A percentile compares a stretch with the other conserved stretches of the same genome.
phyloP scores from a whole-genome alignment of 495 filamentous ascomycete species.

The Talaromyces proteolyticus region DNA sequence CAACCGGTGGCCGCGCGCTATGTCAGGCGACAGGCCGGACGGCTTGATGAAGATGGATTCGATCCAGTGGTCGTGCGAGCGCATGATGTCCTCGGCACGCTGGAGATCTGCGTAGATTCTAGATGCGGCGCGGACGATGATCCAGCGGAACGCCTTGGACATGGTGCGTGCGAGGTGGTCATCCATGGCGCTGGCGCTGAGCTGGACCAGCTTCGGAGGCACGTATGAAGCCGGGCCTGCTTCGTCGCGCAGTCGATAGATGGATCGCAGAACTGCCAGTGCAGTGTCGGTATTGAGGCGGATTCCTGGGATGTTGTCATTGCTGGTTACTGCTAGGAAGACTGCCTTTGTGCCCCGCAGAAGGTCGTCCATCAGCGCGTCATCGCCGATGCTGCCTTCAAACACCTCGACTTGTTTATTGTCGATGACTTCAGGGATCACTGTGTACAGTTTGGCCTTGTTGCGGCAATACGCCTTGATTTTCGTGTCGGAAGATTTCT shows the following conservation, averaged over 20 bases:
- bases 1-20: conserved; percentile 28
- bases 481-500: conserved; percentile 9
- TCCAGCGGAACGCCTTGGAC: conserved; percentile 14
- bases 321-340: conserved; percentile 25
- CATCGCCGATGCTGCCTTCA: conserved; percentile 30
- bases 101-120: conserved; percentile 32
- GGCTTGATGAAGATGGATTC: conserved; percentile 38
- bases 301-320: conserved; percentile 32
- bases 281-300: conserved; percentile 25
- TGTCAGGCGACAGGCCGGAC: conserved; percentile 28
- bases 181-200: conserved; percentile 32
- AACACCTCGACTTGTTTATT: conserved; percentile 22
- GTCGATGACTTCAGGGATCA: conserved; percentile 17
- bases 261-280: conserved; percentile 20
- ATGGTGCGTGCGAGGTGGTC: conserved; percentile 17
- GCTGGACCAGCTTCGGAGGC: conserved; percentile 31
- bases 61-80: conserved; percentile 27
- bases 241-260: conserved; percentile 15
- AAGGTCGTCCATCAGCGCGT: conserved; percentile 21
- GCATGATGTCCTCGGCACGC: conserved; percentile 26
- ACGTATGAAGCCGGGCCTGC: not conserved
- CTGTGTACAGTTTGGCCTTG: conserved; percentile 24
- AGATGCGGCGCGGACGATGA: conserved; percentile 19
- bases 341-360: conserved; percentile 21
- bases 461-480: conserved; percentile 34